These are phyloP conservation scores for Leptographium procerum DNA, from an alignment of 2,329 filamentous ascomycete genomes.

Conservation along the genomic window DNA sequence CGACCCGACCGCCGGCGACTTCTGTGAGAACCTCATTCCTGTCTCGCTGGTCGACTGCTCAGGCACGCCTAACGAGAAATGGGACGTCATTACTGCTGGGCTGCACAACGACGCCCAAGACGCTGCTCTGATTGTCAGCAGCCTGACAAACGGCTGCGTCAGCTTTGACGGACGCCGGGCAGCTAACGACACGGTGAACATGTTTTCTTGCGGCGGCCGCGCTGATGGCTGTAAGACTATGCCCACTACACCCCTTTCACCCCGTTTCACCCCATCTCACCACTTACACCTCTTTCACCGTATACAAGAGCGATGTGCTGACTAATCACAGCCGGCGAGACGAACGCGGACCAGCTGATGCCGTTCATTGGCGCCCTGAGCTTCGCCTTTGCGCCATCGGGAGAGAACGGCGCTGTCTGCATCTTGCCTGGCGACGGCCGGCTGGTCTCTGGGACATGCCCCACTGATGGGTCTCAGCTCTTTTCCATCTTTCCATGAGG, in stretches of 20 bases:
- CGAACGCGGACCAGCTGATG: conserved; percentile 37
- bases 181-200: conserved; percentile 32
- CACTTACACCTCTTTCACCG: no score
- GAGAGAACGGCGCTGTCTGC: conserved; percentile 30
- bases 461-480: conserved; percentile 18
- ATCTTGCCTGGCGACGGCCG: conserved; percentile 25
- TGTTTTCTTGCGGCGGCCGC: conserved; percentile 42
- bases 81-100: conserved; percentile 38
- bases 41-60: conserved; percentile 32
- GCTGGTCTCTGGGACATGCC: conserved; percentile 19
- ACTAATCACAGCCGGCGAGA: conserved; percentile 26
- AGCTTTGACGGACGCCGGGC: conserved; percentile 34
- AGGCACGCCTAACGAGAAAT: conserved; percentile 34
- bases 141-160: conserved; percentile 38
- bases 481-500: conserved; percentile 19
- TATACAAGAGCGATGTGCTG: conserved; percentile 7
- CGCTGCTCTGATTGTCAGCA: conserved; percentile 35
- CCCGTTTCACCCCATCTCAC: no score
- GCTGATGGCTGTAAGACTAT: conserved; percentile 31
- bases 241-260: no score
- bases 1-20: conserved; percentile 40
- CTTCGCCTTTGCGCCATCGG: conserved; percentile 33
- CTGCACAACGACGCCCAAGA: conserved; percentile 34
- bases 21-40: conserved; percentile 41
- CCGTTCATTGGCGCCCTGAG: conserved; percentile 30